phyloP scores from a whole-genome alignment of 2,329 filamentous ascomycete genomes.

The Myriosclerotinia scirpicola region DNA sequence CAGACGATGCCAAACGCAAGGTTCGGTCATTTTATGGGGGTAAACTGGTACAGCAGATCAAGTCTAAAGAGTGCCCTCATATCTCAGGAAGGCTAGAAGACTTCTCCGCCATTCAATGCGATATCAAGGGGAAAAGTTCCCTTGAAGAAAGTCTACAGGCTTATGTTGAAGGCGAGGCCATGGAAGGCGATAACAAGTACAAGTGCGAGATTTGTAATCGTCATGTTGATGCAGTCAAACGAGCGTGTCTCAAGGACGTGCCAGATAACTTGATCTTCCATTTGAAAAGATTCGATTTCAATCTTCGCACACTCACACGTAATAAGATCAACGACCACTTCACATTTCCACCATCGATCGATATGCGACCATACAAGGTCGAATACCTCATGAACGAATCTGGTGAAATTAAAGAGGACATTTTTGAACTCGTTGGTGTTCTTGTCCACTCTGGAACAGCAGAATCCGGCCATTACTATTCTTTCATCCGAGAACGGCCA shows the following conservation, averaged over 20 bases:
- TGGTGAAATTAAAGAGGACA: conserved; percentile 60
- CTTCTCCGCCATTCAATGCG: conserved; percentile 92
- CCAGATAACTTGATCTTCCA: conserved; percentile 96
- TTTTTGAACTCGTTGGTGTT: conserved; percentile 92
- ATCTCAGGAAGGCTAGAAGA: conserved; percentile 88
- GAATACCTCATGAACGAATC: conserved; percentile 70
- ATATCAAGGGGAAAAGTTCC: conserved; percentile 86
- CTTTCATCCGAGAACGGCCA: conserved; percentile 82
- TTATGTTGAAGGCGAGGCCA: conserved; percentile 94
- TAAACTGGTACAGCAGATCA: conserved; percentile 89
- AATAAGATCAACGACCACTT: conserved; percentile 97
- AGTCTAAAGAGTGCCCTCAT: conserved; percentile 90
- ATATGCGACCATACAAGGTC: conserved; percentile 90
- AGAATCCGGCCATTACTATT: conserved; percentile 96
- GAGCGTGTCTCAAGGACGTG: conserved; percentile 86
- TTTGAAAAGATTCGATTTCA: conserved; percentile 84
- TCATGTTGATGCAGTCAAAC: conserved; percentile 90
- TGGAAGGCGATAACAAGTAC: conserved; percentile 99
- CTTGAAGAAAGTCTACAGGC: conserved; percentile 86
- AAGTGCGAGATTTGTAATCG: conserved; percentile 88
- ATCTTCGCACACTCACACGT: conserved; percentile 71
- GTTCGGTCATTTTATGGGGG: conserved; percentile 89
- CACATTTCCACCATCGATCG: conserved; percentile 76
- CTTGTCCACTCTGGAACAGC: conserved; percentile 91
- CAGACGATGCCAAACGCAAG: conserved; percentile 63